A percentile compares a stretch with the other conserved stretches of the same genome.
Evolutionary conservation across 2,329 filamentous ascomycete species (phyloP).

Genomic region (Madurella fahalii): DNA sequence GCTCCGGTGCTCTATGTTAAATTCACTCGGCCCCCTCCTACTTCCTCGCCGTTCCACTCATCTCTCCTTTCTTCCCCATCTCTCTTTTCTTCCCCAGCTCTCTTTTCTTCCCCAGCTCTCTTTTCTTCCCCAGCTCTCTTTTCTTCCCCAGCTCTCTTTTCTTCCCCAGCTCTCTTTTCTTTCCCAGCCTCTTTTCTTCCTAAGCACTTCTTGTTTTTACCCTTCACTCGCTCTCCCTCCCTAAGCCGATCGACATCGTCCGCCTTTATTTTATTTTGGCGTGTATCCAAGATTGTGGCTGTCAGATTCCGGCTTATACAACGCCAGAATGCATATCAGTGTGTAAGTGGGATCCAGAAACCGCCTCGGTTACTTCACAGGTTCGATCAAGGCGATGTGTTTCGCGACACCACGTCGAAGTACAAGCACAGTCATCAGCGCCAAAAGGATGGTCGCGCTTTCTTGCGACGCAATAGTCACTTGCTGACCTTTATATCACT

Average conservation of each 20-base stretch:
- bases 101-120: too few relatives aligned
- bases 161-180: too few relatives aligned
- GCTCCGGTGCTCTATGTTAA: too few relatives aligned
- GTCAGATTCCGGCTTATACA: not conserved
- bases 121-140: too few relatives aligned
- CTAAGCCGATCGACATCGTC: not conserved
- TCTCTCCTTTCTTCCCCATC: too few relatives aligned
- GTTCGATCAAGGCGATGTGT: too few relatives aligned
- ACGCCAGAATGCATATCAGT: slow-evolving; percentile 5
- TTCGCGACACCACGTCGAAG: not conserved
- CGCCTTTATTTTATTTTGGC: not conserved
- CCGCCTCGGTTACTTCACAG: not conserved
- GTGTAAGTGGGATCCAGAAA: slow-evolving; percentile 5
- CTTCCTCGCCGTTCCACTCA: too few relatives aligned
- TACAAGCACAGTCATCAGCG: not conserved
- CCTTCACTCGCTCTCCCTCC: not conserved
- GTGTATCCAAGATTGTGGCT: not conserved
- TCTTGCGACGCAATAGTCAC: not conserved
- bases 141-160: too few relatives aligned
- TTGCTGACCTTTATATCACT: not conserved
- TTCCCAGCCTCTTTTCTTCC: too few relatives aligned
- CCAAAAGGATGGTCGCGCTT: not conserved
- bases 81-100: too few relatives aligned
- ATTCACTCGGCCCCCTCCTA: too few relatives aligned
- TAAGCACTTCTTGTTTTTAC: not conserved